phyloP scores from a whole-genome alignment of 208 protist species.

The Vickermania spadyakhi region DNA sequence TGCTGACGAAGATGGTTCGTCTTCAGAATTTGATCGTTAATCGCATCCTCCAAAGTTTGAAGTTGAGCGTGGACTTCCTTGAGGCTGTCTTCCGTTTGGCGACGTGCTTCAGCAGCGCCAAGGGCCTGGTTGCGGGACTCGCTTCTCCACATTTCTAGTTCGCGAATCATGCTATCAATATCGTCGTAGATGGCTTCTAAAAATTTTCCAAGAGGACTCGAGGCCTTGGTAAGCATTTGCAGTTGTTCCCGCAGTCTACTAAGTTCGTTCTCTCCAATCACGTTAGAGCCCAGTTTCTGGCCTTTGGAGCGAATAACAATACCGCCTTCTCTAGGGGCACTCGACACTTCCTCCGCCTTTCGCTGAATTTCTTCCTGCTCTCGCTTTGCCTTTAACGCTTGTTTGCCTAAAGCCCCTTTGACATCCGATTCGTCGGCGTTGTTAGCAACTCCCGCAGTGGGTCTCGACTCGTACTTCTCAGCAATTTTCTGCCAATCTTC shows the following conservation, averaged over 20 bases:
- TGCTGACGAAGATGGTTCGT: conserved; percentile 69
- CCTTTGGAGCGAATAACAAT: conserved; percentile 64
- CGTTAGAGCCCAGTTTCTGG: conserved; percentile 13
- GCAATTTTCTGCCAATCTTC: conserved; percentile 76
- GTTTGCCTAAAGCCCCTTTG: conserved; percentile 67
- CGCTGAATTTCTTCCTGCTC: conserved; percentile 54
- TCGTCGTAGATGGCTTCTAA: conserved; percentile 83
- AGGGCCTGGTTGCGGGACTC: conserved; percentile 76
- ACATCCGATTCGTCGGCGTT: conserved; percentile 44
- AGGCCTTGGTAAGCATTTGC: conserved; percentile 84
- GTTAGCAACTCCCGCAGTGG: conserved; percentile 16
- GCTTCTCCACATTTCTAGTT: conserved; percentile 86
- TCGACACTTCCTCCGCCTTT: conserved; percentile 21
- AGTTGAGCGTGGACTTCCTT: conserved; percentile 74
- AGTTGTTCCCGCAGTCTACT: conserved; percentile 78
- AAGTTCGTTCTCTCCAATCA: conserved; percentile 64
- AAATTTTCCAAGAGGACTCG: conserved; percentile 82
- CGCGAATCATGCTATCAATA: conserved; percentile 82
- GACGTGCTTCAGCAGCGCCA: conserved; percentile 61
- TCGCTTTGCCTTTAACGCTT: conserved; percentile 76
- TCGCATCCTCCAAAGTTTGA: conserved; percentile 79
- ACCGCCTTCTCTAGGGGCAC: conserved; percentile 23
- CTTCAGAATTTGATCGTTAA: conserved; percentile 81
- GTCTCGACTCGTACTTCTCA: conserved; percentile 53
- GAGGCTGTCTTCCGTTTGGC: conserved; percentile 76